phyloP scores from a whole-genome alignment of 768 basidiomycete genomes.

The Crepidotus variabilis region DNA sequence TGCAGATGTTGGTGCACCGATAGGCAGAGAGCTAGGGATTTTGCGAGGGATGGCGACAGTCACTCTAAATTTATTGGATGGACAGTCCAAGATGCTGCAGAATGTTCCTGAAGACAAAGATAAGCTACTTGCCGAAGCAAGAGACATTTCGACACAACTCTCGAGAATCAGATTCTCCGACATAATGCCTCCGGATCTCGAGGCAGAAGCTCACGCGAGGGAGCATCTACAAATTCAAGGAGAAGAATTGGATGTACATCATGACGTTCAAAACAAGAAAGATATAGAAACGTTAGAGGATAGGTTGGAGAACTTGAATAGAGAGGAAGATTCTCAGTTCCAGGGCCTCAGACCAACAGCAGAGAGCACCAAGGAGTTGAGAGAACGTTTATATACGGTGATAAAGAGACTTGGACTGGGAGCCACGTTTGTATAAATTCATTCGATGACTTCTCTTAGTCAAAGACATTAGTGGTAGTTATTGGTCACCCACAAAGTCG shows the following conservation, averaged over 20 bases:
- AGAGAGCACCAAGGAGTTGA: neutral
- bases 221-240: constrained; percentile 52
- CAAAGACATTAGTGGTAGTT: no score
- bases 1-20: constrained; percentile 61
- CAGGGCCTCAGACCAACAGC: neutral
- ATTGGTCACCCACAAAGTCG: no score
- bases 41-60: constrained; percentile 72
- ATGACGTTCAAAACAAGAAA: constrained; percentile 42
- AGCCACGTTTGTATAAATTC: neutral
- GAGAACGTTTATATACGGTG: neutral
- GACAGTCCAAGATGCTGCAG: constrained; percentile 14
- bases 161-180: constrained; percentile 62
- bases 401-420: neutral
- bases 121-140: constrained; percentile 37
- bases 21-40: constrained; percentile 74
- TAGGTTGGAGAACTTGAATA: constrained; percentile 34
- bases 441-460: no score
- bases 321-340: neutral
- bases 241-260: constrained; percentile 31
- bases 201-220: constrained; percentile 74
- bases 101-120: constrained; percentile 7
- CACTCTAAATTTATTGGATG: constrained; percentile 52
- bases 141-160: constrained; percentile 54
- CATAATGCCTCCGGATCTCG: constrained; percentile 69
- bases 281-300: constrained; percentile 56